phyloP scores from a whole-genome alignment of 768 basidiomycete species.

The Tulasnella sp. region DNA sequence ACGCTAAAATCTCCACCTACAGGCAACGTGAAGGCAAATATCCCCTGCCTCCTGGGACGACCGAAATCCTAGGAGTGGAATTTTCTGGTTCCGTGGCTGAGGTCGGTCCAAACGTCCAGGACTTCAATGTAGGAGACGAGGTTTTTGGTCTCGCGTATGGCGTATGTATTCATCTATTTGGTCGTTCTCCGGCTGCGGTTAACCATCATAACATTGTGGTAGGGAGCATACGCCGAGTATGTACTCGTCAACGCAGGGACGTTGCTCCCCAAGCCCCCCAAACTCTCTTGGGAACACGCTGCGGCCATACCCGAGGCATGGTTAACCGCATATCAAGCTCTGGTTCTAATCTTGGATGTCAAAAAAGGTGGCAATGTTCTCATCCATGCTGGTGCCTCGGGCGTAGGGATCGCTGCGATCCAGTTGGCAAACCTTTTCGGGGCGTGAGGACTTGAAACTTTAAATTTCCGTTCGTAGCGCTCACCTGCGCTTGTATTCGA shows the following conservation, averaged over 20 bases:
- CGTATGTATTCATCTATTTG: constrained; percentile 39
- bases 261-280: constrained; percentile 66
- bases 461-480: not conserved
- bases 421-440: constrained; percentile 73
- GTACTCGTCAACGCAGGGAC: constrained; percentile 62
- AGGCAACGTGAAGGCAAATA: constrained; percentile 45
- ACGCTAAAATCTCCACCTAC: not conserved
- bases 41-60: constrained; percentile 70
- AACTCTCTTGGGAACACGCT: constrained; percentile 77
- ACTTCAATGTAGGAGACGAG: constrained; percentile 62
- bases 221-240: constrained; percentile 93
- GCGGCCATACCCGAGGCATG: constrained; percentile 86
- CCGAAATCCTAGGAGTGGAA: constrained; percentile 78
- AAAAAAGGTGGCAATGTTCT: constrained; percentile 70
- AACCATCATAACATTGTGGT: not conserved
- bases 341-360: constrained; percentile 64
- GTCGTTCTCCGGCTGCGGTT: not conserved
- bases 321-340: constrained; percentile 71
- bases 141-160: constrained; percentile 77
- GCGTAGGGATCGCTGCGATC: constrained; percentile 83
- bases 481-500: not conserved
- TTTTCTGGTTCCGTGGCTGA: constrained; percentile 66
- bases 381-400: constrained; percentile 87
- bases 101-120: constrained; percentile 48
- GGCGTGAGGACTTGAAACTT: constrained; percentile 52